phyloP scores from a whole-genome alignment of 23 red algal species.

The Gracilaria gracilis region DNA sequence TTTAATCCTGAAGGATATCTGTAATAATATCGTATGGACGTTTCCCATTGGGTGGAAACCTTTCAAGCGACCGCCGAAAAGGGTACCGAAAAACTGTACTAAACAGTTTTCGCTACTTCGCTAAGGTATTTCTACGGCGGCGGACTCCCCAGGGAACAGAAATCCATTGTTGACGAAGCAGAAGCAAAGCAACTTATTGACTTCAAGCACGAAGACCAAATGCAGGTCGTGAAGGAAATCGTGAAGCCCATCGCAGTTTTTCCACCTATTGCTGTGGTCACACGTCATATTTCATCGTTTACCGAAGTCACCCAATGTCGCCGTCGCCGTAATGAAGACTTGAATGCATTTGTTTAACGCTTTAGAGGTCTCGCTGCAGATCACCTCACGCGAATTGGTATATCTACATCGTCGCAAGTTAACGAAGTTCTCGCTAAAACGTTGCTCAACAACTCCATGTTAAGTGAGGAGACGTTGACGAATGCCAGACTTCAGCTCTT shows the following conservation, averaged over 20 bases:
- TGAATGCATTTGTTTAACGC: no score
- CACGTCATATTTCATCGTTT: no score
- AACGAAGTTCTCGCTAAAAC: constrained; percentile 18
- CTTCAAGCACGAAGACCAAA: constrained; percentile 21
- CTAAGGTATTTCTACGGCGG: not conserved
- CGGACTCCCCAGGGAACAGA: not conserved
- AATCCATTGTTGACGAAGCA: constrained; percentile 9
- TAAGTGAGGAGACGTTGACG: constrained; percentile 16
- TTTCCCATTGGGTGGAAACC: constrained; percentile 24
- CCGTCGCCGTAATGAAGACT: not conserved
- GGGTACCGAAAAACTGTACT: not conserved
- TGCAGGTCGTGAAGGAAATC: constrained; percentile 11
- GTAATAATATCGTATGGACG: constrained; percentile 12
- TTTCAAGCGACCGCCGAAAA: constrained; percentile 13
- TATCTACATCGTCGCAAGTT: constrained; percentile 18
- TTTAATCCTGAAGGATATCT: not conserved
- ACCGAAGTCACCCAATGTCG: no score
- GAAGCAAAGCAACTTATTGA: constrained; percentile 16
- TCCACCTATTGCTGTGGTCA: constrained; percentile 6
- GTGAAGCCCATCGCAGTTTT: not conserved
- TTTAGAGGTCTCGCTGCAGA: constrained; percentile 27
- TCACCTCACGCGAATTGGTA: not conserved
- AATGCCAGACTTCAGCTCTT: constrained; percentile 39
- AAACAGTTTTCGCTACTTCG: constrained; percentile 26
- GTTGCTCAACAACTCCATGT: constrained; percentile 32